Evolutionary conservation across 495 filamentous ascomycete genomes (phyloP).

Genomic region (Terfezia boudieri): DNA sequence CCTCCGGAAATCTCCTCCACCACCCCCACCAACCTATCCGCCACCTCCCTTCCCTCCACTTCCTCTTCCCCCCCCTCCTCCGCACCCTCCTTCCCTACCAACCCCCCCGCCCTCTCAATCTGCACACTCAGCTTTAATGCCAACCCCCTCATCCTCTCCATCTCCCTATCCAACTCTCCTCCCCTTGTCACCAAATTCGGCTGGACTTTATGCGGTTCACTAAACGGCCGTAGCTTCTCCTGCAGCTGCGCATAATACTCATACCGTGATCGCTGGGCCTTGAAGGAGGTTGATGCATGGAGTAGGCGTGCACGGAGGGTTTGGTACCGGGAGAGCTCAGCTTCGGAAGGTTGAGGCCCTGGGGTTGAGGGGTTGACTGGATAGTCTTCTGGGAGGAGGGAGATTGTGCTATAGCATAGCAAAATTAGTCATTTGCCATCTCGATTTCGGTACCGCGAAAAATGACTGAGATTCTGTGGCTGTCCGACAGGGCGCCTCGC

Average conservation of each 20-base stretch:
- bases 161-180: conserved; percentile 47
- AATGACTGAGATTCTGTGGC: too few species aligned
- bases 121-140: conserved; percentile 41
- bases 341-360: background rate
- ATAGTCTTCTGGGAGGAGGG: background rate
- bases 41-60: conserved; percentile 17
- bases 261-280: conserved; percentile 9
- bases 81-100: conserved; percentile 5
- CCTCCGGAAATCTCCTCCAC: background rate
- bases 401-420: too few species aligned
- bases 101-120: conserved; percentile 9
- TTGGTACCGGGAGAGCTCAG: conserved; percentile 11
- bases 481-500: too few species aligned
- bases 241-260: conserved; percentile 19
- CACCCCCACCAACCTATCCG: background rate
- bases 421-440: too few species aligned
- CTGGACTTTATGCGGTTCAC: conserved; percentile 36
- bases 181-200: conserved; percentile 55
- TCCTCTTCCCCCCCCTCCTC: conserved; percentile 18
- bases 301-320: conserved; percentile 11
- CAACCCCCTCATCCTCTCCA: conserved; percentile 56
- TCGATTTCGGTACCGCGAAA: too few species aligned
- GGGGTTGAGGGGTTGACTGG: background rate
- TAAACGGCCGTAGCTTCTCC: conserved; percentile 16
- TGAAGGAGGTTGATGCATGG: conserved; percentile 5